These are phyloP conservation scores for Tuber indicum DNA, from an alignment of 495 filamentous ascomycete species.

Conservation along the genomic window DNA sequence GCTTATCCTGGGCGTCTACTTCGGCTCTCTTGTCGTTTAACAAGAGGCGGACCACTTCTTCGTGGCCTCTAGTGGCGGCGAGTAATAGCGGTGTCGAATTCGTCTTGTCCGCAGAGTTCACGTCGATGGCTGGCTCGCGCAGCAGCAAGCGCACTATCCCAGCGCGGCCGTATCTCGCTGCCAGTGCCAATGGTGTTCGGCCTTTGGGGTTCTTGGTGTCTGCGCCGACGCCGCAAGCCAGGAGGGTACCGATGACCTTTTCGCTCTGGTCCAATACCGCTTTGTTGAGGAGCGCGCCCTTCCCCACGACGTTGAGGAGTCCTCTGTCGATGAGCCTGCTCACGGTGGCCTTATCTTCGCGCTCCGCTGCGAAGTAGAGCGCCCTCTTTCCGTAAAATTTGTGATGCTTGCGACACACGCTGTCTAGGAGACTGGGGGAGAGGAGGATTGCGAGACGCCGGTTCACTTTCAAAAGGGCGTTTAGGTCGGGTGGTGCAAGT, in stretches of 20 bases:
- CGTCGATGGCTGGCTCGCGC: slow-evolving; percentile 16
- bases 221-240: slow-evolving; percentile 20
- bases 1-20: slow-evolving; percentile 19
- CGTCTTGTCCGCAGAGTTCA: slow-evolving; percentile 8
- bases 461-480: slow-evolving; percentile 20
- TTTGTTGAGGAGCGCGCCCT: not conserved
- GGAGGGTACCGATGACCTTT: slow-evolving; percentile 32
- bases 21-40: slow-evolving; percentile 9
- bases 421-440: slow-evolving; percentile 14
- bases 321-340: not conserved
- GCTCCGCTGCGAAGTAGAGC: not conserved
- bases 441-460: slow-evolving; percentile 26
- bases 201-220: slow-evolving; percentile 32
- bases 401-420: not conserved
- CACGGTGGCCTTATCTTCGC: not conserved
- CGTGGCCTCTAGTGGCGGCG: slow-evolving; percentile 30
- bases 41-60: slow-evolving; percentile 15
- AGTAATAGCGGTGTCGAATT: slow-evolving; percentile 14
- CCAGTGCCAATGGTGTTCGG: slow-evolving; percentile 38
- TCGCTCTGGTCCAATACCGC: slow-evolving; percentile 13
- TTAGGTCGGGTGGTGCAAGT: slow-evolving; percentile 16
- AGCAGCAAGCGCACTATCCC: slow-evolving; percentile 34
- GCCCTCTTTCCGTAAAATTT: not conserved
- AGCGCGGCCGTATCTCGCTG: slow-evolving; percentile 29
- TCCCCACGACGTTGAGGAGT: not conserved